These are phyloP conservation scores for Diaporthe sp. DNA, from an alignment of 2,329 filamentous ascomycete species.

Conservation along the genomic window DNA sequence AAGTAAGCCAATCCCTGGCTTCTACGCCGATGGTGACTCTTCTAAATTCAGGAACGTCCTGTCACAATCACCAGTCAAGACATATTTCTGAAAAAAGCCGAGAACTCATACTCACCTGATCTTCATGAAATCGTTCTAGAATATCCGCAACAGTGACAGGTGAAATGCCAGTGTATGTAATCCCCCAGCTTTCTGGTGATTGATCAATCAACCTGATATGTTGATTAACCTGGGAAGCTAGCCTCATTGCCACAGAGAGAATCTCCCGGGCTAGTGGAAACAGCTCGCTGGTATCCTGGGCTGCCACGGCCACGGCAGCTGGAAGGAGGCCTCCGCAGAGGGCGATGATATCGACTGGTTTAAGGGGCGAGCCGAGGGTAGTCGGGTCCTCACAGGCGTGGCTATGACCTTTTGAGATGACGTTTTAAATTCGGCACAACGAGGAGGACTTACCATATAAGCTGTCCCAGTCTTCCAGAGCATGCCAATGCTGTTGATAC, in stretches of 20 bases:
- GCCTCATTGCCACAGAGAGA: neutral
- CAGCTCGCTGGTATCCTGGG: neutral
- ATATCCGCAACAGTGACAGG: neutral
- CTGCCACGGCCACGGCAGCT: neutral
- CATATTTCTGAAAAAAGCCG: neutral
- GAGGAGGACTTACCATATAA: neutral
- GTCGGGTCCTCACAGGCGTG: neutral
- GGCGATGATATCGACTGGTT: neutral
- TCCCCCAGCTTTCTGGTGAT: neutral
- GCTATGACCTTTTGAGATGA: neutral
- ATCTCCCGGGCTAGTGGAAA: neutral
- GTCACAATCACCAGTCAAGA: neutral
- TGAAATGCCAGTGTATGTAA: neutral
- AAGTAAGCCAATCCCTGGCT: neutral
- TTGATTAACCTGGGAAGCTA: neutral
- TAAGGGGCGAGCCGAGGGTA: neutral
- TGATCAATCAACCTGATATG: neutral
- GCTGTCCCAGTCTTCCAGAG: neutral
- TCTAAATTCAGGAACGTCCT: neutral
- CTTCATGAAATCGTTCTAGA: neutral
- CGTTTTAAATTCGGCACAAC: neutral
- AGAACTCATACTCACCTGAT: neutral
- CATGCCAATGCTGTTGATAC: neutral
- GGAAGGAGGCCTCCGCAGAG: neutral
- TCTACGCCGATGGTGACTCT: neutral